Conservation (phyloP, 1,284 basidiomycete genomes). For the Peniophora sp. region DNA sequence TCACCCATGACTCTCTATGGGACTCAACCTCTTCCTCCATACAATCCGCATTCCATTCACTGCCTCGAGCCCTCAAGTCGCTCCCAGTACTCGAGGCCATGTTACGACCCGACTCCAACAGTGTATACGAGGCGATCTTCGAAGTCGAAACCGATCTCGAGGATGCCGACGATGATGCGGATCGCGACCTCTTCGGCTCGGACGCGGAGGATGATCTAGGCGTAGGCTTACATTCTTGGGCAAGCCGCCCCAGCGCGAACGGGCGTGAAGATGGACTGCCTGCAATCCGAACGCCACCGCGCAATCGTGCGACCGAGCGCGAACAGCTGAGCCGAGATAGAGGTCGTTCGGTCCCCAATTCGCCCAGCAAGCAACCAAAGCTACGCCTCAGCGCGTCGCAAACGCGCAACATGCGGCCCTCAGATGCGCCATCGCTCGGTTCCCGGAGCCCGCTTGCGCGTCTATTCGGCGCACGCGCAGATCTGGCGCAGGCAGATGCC, state of each 20-base stretch:
- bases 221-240: conserved; percentile 12
- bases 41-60: conserved; percentile 49
- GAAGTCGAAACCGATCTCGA: conserved; percentile 53
- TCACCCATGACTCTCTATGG: conserved; percentile 38
- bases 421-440: conserved; percentile 15
- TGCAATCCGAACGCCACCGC: conserved; percentile 7
- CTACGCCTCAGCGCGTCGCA: conserved; percentile 17
- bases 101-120: conserved; percentile 53
- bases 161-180: conserved; percentile 12
- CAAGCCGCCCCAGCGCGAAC: conserved; percentile 22
- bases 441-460: conserved; percentile 45
- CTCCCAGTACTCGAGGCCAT: conserved; percentile 68
- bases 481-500: conserved; percentile 10
- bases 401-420: conserved; percentile 21
- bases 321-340: neutral
- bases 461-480: conserved; percentile 30
- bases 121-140: conserved; percentile 71
- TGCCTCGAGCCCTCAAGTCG: conserved; percentile 63
- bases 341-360: neutral
- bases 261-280: conserved; percentile 5
- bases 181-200: conserved; percentile 28
- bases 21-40: conserved; percentile 43
- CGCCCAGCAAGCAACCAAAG: conserved; percentile 1
- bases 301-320: neutral
- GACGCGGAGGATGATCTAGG: conserved; percentile 36